Conservation (phyloP, 2,329 filamentous ascomycete genomes). For the Fusarium agapanthi region DNA sequence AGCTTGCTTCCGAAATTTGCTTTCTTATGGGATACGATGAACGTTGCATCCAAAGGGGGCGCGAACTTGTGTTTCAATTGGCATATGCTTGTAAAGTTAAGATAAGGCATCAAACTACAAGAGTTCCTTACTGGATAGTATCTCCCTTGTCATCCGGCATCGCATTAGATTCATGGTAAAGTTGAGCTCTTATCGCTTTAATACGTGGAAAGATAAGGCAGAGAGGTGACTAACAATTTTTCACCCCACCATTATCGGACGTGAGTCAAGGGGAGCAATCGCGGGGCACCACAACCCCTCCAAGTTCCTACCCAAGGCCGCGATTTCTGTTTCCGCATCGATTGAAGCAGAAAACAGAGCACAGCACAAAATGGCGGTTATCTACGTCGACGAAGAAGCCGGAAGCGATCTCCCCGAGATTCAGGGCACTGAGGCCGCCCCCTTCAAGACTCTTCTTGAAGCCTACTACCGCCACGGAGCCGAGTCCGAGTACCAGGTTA, state of each 20-base stretch:
- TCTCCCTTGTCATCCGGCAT: background rate
- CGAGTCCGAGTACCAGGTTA: constrained; percentile 55
- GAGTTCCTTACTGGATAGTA: background rate
- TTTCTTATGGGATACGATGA: background rate
- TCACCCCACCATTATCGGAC: constrained; percentile 33
- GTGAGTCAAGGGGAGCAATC: constrained; percentile 31
- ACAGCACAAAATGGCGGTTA: constrained; percentile 46
- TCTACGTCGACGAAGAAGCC: constrained; percentile 74
- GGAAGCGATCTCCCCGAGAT: constrained; percentile 76
- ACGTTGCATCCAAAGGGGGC: background rate
- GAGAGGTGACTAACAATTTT: constrained; percentile 32
- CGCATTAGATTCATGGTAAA: background rate
- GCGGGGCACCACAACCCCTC: constrained; percentile 33
- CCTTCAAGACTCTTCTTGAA: constrained; percentile 82
- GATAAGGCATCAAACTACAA: background rate
- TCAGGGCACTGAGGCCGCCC: constrained; percentile 74
- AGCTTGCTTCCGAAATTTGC: background rate
- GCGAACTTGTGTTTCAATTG: background rate
- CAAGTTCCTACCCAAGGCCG: constrained; percentile 15
- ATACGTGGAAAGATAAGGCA: constrained; percentile 18
- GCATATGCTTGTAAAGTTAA: background rate
- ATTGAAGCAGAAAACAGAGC: constrained; percentile 6
- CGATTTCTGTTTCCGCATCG: constrained; percentile 20
- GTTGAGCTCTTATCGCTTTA: background rate
- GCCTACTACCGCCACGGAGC: constrained; percentile 68